Base-by-base conservation (phyloP, 768 basidiomycete species). In the Tremella fuciformis region DNA sequence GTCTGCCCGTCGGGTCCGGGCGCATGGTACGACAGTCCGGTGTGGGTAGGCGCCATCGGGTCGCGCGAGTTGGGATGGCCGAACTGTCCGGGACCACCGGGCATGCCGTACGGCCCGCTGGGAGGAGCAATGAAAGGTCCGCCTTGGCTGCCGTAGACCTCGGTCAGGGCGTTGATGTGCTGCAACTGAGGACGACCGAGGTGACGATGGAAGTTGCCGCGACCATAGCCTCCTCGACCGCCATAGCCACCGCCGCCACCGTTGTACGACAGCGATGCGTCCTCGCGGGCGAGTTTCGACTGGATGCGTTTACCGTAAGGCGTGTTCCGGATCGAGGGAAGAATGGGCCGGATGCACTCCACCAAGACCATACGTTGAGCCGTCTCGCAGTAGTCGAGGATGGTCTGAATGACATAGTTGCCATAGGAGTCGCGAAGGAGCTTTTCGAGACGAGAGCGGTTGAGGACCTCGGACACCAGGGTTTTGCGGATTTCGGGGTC, bases 301-400 rank as follows among this genome's bases (percentile, higher is more conserved):
- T 97, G 94, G 71, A 99, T 99, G 44, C 96, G 87, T 81, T 99
- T 99, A 67, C 96, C 96, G 69, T 99, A 99, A 7, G 96, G 96
- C 9, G 96, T 99, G 79, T 99, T 99, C 71, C 96, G 88, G 74
- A 99, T 99, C 69, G 97, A 83, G 1, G 96, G 96, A 22, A 99
- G 83, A 60, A 98, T 91, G n/a, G 96, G 96, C 50, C 96, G 88
- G 76, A 99, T 99, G 66, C 90, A 91, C 73, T 98, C 94, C 18
- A 99, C 91, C 22, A 99, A 86, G 3, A 87, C 85, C 59, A 80
- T 78, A 13, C 96, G 87, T 77, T 99, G 96, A 19, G 77, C 81
- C n/a, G 92, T 88, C 69, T 98, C 96, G 37, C 96, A 92, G 65
- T 98, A 99, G 77, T 99, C 96, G 53, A 98, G 80, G 39, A 94